A percentile compares a stretch with the other conserved stretches of the same genome.
phyloP scores from a whole-genome alignment of 169 alveolate genomes.

The Plasmodium reichenowi region DNA sequence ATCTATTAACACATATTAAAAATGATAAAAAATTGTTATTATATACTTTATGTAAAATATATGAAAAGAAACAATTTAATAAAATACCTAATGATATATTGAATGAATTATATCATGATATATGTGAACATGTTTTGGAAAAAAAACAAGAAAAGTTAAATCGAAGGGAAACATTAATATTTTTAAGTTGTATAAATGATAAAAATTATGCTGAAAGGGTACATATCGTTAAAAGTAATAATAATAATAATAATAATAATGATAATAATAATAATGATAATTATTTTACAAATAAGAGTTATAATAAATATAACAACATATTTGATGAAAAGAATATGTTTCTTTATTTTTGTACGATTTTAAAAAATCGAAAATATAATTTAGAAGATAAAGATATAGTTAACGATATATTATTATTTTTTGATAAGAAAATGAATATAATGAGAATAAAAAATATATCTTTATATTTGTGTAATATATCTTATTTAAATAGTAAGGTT shows the following conservation, averaged over 20 bases:
- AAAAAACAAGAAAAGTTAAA: conserved; percentile 7
- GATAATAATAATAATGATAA: conserved; percentile 14
- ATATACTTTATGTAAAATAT: conserved; percentile 30
- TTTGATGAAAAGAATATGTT: conserved; percentile 31
- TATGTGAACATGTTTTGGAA: not conserved
- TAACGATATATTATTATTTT: conserved; percentile 24
- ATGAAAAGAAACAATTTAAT: conserved; percentile 19
- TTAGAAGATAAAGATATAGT: conserved; percentile 39
- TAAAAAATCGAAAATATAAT: conserved; percentile 44
- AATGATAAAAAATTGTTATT: conserved; percentile 36
- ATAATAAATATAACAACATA: not conserved
- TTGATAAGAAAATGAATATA: conserved; percentile 17
- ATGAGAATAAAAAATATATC: conserved; percentile 18
- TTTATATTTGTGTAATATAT: conserved; percentile 19
- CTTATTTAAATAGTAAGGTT: conserved; percentile 58
- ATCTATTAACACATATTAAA: conserved; percentile 24
- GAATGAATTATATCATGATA: conserved; percentile 5
- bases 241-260: conserved; percentile 1
- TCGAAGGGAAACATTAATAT: conserved; percentile 36
- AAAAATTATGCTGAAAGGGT: conserved; percentile 60
- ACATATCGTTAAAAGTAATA: conserved; percentile 7
- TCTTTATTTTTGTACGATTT: conserved; percentile 36
- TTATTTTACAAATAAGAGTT: conserved; percentile 19
- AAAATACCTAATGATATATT: not conserved
- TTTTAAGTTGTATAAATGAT: conserved; percentile 35